Evolutionary conservation across 2,329 filamentous ascomycete genomes (phyloP).

Genomic region (Diaporthe aspalathi): DNA sequence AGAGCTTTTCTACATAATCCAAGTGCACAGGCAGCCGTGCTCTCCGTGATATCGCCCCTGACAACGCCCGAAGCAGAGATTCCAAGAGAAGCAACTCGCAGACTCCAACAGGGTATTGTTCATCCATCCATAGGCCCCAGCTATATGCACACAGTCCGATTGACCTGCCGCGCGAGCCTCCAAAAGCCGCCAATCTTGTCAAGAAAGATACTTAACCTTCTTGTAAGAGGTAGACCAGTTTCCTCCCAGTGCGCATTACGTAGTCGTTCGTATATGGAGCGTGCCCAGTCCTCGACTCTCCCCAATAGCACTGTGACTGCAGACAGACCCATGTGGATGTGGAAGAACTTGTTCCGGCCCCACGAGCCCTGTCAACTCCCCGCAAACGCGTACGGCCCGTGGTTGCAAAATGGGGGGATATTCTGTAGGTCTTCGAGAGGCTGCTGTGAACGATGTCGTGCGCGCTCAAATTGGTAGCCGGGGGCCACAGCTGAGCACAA

Average conservation of each 20-base stretch:
- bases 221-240: slow-evolving; percentile 3
- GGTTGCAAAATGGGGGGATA: slow-evolving; percentile 24
- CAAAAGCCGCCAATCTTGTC: neutral
- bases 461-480: neutral
- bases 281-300: neutral
- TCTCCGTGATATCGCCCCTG: slow-evolving; percentile 8
- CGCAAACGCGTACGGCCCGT: slow-evolving; percentile 12
- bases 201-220: slow-evolving; percentile 33
- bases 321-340: neutral
- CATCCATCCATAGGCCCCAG: slow-evolving; percentile 4
- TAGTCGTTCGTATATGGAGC: neutral
- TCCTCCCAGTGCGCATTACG: neutral
- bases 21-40: neutral
- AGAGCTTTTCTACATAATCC: slow-evolving; percentile 24
- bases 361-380: neutral
- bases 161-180: neutral
- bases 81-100: slow-evolving; percentile 6
- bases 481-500: slow-evolving; percentile 13
- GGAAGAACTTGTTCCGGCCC: neutral
- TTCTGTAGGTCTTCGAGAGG: slow-evolving; percentile 6
- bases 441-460: slow-evolving; percentile 26
- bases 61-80: slow-evolving; percentile 11
- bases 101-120: slow-evolving; percentile 4
- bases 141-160: neutral
- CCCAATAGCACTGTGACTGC: neutral